Evolutionary conservation across 805 yeast species (phyloP).

Genomic region (Kluyveromyces dobzhanskii): DNA sequence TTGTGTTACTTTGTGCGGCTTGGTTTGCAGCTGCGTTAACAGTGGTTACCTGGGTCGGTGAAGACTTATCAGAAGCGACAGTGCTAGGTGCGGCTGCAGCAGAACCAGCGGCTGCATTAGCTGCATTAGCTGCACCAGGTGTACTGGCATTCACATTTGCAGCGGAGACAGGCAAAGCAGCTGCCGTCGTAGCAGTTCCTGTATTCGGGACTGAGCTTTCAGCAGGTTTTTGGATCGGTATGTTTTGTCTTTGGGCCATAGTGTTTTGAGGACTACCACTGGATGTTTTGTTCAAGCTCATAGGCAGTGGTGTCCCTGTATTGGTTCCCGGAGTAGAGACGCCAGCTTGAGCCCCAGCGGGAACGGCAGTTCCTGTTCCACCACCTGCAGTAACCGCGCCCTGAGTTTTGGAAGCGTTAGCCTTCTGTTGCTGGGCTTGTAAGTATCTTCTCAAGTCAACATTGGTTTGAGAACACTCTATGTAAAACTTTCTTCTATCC

Average conservation of each 20-base stretch:
- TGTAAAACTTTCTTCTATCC: conserved; percentile 25
- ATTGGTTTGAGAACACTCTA: conserved; percentile 29
- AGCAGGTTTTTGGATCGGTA: conserved; percentile 7
- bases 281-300: neutral
- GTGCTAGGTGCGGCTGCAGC: conserved; percentile 19
- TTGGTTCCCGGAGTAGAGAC: conserved; percentile 1
- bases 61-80: conserved; percentile 17
- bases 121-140: neutral
- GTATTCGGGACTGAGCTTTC: conserved; percentile 8
- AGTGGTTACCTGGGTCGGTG: conserved; percentile 34
- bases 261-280: conserved; percentile 7
- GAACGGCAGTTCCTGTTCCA: neutral
- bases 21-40: conserved; percentile 44
- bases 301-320: conserved; percentile 4
- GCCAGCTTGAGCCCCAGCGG: neutral
- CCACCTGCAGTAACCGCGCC: neutral
- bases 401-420: conserved; percentile 4
- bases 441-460: conserved; percentile 25
- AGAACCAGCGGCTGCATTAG: neutral
- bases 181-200: conserved; percentile 13
- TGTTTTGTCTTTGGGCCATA: conserved; percentile 2
- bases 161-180: neutral
- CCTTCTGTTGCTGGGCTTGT: conserved; percentile 22
- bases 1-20: conserved; percentile 16
- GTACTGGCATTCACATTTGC: neutral